Evolutionary conservation across 352 stramenopile genomes (phyloP), one percentile per base, ranked within the genome.

Genomic region (Plasmopara halstedii): DNA sequence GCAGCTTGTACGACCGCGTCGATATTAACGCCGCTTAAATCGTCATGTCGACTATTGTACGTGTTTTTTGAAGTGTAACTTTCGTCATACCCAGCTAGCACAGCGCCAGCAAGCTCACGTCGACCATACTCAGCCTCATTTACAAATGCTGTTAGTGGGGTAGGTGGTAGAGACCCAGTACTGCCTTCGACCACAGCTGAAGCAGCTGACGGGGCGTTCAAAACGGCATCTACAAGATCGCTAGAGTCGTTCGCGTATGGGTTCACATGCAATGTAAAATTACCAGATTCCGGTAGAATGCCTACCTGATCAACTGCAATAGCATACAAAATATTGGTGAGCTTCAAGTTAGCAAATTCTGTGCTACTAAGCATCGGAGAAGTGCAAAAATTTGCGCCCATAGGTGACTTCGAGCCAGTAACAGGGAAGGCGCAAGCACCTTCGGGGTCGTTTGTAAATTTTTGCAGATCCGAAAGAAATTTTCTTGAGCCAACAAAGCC

Each of bases 241-340:
- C 52, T 55, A 10, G 72, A 54, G 27, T 55, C 54, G 22, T 73
- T 73, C 7, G 64, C 52, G 43, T 82, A 56, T 8, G 75, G 75
- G 53, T 92, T 92, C 36, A 84, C 39, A 49, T 89, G 77, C 21
- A 92, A 34, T 6, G 62, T 78, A 33, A 86, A 83, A 40, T 85
- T 84, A 15, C 70, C 70, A 0, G 55, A 67, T 33, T 66, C 59
- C 2, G 61, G 57, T 2, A 84, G 17, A 20, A 81, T 56, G 0
- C 77, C 80, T 13, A 93, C 81, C 46, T 90, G 81, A 41, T 90
- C 81, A 2, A 93, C 64, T 4, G 76, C 78, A 51, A 93, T 88
- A 25, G 71, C 77, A 41, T 82, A 79, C 51, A 63, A 65, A 45
- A 93, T 73, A 29, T 71, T 68, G 2, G 57, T 63, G 6, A 84